Evolutionary conservation across 345 rosid genomes (phyloP).

Genomic region (Sonneratia caseolaris): DNA sequence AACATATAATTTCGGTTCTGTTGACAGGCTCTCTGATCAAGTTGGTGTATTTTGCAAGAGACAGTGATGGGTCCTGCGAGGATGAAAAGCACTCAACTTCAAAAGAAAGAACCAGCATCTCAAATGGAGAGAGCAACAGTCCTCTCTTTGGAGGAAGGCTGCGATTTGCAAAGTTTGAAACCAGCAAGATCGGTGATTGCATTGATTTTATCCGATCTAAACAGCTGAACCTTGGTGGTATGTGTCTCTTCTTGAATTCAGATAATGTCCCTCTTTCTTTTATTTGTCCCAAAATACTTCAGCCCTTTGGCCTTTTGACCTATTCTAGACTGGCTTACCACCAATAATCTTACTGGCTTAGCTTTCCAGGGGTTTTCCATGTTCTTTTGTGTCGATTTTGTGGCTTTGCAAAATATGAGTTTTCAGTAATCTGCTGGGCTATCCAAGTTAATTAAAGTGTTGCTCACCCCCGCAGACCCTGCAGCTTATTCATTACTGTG

Average conservation of each 20-base stretch:
- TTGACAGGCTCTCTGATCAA: conserved; percentile 69
- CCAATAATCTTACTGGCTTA: neutral
- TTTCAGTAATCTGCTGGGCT: neutral
- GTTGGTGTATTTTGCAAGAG: conserved; percentile 61
- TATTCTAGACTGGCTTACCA: neutral
- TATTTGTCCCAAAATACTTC: neutral
- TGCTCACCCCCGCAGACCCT: neutral
- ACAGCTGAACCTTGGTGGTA: conserved; percentile 51
- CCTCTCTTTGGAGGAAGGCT: conserved; percentile 50
- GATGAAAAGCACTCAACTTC: conserved; percentile 22
- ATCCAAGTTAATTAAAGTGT: neutral
- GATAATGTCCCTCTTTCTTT: neutral
- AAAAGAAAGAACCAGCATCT: conserved; percentile 17
- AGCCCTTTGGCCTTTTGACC: neutral
- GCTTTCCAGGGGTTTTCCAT: neutral
- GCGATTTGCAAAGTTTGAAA: conserved; percentile 76
- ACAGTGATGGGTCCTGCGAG: conserved; percentile 14
- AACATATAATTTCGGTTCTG: conserved; percentile 6
- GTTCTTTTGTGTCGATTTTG: neutral
- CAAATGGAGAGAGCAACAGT: conserved; percentile 12
- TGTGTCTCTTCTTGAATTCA: conserved; percentile 4
- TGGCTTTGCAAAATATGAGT: neutral
- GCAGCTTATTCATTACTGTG: neutral
- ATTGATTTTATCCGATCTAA: conserved; percentile 56
- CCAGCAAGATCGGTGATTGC: conserved; percentile 75